Conservation (phyloP, 1,139 yeast species). For the Candida sanyaensis region DNA sequence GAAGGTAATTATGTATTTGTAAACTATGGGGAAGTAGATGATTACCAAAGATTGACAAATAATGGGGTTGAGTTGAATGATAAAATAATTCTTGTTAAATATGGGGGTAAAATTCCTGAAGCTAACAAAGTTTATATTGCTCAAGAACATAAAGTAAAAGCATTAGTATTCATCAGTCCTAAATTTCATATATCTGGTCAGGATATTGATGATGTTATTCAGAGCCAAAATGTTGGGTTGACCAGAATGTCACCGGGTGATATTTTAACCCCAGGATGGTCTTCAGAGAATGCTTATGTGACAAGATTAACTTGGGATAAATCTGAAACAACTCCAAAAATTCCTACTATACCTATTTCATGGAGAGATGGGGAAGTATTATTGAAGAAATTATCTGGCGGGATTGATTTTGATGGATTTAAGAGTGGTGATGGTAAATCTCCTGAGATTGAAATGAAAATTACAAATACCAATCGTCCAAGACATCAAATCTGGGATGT, state of each 20-base stretch:
- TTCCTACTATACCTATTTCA: conserved; percentile 79
- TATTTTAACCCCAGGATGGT: conserved; percentile 77
- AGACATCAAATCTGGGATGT: conserved; percentile 79
- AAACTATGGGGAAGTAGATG: conserved; percentile 64
- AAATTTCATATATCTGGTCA: conserved; percentile 20
- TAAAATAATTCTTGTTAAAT: conserved; percentile 60
- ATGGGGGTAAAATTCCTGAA: conserved; percentile 51
- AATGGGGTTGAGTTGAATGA: conserved; percentile 37
- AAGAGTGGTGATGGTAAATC: conserved; percentile 35
- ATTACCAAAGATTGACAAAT: conserved; percentile 47
- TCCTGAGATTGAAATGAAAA: conserved; percentile 33
- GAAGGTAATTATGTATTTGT: conserved; percentile 56
- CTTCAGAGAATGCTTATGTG: conserved; percentile 45
- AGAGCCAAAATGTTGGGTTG: conserved; percentile 65
- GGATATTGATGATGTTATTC: conserved; percentile 48
- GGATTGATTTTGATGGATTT: conserved; percentile 36
- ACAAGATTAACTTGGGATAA: conserved; percentile 44
- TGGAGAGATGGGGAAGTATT: conserved; percentile 64
- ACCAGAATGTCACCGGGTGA: conserved; percentile 76
- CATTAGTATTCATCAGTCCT: conserved; percentile 38
- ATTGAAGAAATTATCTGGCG: conserved; percentile 50
- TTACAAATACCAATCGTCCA: conserved; percentile 53
- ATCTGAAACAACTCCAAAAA: conserved; percentile 60
- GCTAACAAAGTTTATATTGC: conserved; percentile 40
- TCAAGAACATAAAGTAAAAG: conserved; percentile 31